Evolutionary conservation across 352 stramenopile species (phyloP).

Genomic region (Phytophthora pini): DNA sequence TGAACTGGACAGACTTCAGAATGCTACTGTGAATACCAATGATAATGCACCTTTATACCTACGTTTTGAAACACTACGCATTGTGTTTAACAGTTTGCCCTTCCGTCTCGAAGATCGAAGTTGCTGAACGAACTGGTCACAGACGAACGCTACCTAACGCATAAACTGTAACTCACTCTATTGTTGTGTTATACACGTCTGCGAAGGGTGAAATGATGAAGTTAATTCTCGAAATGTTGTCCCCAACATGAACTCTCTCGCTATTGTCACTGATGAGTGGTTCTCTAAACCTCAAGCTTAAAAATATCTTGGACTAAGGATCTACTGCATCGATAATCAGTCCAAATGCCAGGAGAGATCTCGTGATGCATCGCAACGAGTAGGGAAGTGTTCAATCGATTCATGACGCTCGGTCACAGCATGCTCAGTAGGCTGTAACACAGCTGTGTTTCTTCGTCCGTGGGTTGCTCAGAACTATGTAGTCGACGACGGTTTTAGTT

Average conservation of each 20-base stretch:
- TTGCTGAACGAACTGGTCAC: background rate
- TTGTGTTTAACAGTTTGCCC: constrained; percentile 13
- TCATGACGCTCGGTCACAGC: too few relatives aligned
- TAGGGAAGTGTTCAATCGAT: too few relatives aligned
- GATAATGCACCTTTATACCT: constrained; percentile 4
- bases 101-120: background rate
- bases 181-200: constrained; percentile 7
- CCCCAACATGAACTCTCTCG: background rate
- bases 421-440: too few relatives aligned
- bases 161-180: constrained; percentile 5
- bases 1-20: background rate
- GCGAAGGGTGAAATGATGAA: background rate
- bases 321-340: constrained; percentile 10
- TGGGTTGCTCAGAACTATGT: too few relatives aligned
- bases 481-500: too few relatives aligned
- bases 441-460: too few relatives aligned
- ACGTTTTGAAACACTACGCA: constrained; percentile 8
- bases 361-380: too few relatives aligned
- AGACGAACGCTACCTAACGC: background rate
- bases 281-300: background rate
- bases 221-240: background rate
- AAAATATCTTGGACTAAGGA: constrained; percentile 6
- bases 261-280: constrained; percentile 10
- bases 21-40: background rate
- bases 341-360: background rate